Evolutionary conservation across 192 early-diverging fungal genomes (phyloP), one percentile per base, ranked within the genome.

Genomic region (Pilobolus umbonatus): DNA sequence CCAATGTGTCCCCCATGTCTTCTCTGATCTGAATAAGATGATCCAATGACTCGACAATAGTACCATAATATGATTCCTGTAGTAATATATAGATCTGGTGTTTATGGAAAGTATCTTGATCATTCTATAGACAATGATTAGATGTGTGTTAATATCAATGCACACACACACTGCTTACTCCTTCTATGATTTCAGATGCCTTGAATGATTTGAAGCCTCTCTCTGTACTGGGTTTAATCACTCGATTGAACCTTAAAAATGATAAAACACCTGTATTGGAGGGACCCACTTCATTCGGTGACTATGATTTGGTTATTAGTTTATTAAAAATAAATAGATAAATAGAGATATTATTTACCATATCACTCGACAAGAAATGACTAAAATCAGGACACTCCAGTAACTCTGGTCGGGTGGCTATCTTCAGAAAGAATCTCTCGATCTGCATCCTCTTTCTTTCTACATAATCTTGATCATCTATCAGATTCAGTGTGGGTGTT

Each of bases 321-420:
- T 42, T 42, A 47, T 22, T 26, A 47, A 11, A 17, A 25, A 47
- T 26, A 51, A 6, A 51, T 11, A 51, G 14, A 51, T 32, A 38
- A 47, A 47, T 25, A 36, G 34, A 43, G 26, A n/a, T n/a, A n/a
- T 22, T 14, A 25, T 52, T 63, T 76, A 80, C 78, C 78, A 80
- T 76, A 36, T 80, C 78, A 55, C 67, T 74, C 48, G 75, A 75
- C 63, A 80, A 55, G 68, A 80, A 80, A 60, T 69, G 69, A n/a
- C 74, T 59, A 21, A 76, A 70, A 5, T 62, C 59, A 42, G 63
- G 43, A 35, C 71, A 58, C 1, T 70, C 59, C 5, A 55, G 59
- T 55, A 80, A 62, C 36, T 68, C 72, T 51, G 45, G 36, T 17
- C 78, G 57, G 31, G 50, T 60, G 17, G 71, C 67, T 24, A 80